These are phyloP conservation scores for Rhynchosporium graminicola DNA, from an alignment of 2,329 filamentous ascomycete species.

Conservation along the genomic window DNA sequence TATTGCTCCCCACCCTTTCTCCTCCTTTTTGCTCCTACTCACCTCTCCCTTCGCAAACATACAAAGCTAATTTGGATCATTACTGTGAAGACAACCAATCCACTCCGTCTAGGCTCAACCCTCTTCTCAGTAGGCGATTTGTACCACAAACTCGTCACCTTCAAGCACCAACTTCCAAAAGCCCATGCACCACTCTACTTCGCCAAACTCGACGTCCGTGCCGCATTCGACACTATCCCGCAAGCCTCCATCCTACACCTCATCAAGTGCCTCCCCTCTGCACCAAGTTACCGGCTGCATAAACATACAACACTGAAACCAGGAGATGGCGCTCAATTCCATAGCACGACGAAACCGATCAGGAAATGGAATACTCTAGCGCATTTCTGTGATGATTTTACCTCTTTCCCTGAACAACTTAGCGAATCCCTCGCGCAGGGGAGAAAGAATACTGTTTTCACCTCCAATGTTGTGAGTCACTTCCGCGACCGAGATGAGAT, in stretches of 20 bases:
- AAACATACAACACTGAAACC: slow-evolving; percentile 74
- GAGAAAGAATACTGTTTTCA: slow-evolving; percentile 69
- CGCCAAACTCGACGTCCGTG: slow-evolving; percentile 87
- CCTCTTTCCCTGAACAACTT: slow-evolving; percentile 38
- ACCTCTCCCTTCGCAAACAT: no score
- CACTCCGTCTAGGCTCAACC: slow-evolving; percentile 70
- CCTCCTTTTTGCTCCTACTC: background rate
- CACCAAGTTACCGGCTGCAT: slow-evolving; percentile 67
- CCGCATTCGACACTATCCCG: slow-evolving; percentile 94
- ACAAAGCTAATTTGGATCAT: no score
- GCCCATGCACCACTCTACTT: slow-evolving; percentile 65
- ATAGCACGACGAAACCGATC: slow-evolving; percentile 31
- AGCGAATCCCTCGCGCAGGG: slow-evolving; percentile 38
- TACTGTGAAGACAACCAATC: slow-evolving; percentile 45
- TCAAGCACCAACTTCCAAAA: slow-evolving; percentile 56
- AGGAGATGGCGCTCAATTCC: slow-evolving; percentile 31
- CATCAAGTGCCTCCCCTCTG: slow-evolving; percentile 56
- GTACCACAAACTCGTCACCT: slow-evolving; percentile 69
- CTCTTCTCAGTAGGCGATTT: slow-evolving; percentile 83
- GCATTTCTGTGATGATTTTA: slow-evolving; percentile 33
- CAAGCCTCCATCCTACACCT: slow-evolving; percentile 72
- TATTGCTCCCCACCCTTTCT: slow-evolving; percentile 38
- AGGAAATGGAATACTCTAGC: slow-evolving; percentile 38
- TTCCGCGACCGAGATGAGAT: slow-evolving; percentile 60
- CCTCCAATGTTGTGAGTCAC: slow-evolving; percentile 65